These are phyloP conservation scores for Sisymbrium irio DNA, from an alignment of 345 rosid genomes.

Conservation along the genomic window DNA sequence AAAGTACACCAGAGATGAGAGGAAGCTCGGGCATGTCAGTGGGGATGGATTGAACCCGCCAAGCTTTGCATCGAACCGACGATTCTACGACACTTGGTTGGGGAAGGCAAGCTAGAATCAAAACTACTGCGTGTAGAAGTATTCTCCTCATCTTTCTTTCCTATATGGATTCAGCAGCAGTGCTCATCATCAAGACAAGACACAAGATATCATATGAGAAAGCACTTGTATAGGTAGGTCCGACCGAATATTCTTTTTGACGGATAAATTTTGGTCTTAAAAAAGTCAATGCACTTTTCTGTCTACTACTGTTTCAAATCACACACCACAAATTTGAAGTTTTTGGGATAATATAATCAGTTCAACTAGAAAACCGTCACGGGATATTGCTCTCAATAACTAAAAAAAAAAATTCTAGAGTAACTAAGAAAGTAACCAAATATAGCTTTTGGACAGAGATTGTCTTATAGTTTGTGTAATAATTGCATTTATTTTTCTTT, in stretches of 20 bases:
- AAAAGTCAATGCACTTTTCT: conserved; percentile 3
- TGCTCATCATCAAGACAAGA: background rate
- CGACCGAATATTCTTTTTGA: conserved; percentile 4
- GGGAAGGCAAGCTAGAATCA: conserved; percentile 28
- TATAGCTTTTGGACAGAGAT: background rate
- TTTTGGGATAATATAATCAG: background rate
- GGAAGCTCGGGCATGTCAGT: conserved; percentile 81
- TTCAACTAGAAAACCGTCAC: background rate
- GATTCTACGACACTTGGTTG: conserved; percentile 32
- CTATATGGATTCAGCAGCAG: background rate
- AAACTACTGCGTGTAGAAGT: conserved; percentile 16
- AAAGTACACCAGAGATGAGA: conserved; percentile 67
- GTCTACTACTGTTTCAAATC: background rate
- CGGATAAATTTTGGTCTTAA: background rate
- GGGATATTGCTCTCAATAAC: background rate
- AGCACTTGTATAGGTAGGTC: background rate
- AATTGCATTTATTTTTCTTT: background rate
- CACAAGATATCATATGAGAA: background rate
- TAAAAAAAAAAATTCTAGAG: background rate
- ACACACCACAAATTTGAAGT: background rate
- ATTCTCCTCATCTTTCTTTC: background rate
- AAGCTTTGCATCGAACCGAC: conserved; percentile 59
- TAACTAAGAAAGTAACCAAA: background rate
- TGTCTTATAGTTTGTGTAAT: no score
- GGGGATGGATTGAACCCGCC: conserved; percentile 95